These are phyloP conservation scores for Lepiota venenata DNA, from an alignment of 768 basidiomycete species.

Conservation along the genomic window DNA sequence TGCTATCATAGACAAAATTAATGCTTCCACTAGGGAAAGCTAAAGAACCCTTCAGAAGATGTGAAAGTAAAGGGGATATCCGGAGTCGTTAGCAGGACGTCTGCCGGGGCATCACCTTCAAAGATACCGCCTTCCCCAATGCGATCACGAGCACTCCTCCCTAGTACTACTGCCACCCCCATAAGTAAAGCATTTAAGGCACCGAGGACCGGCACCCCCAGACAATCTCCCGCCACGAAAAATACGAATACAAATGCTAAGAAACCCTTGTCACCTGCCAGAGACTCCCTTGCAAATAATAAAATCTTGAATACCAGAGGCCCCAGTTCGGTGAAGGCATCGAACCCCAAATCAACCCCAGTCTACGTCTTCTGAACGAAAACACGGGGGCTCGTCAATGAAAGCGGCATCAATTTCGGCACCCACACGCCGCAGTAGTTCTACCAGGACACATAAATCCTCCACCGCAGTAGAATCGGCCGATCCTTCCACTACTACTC, in stretches of 20 bases:
- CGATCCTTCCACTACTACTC: slow-evolving; percentile 4
- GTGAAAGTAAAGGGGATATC: background rate
- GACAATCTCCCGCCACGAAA: background rate
- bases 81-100: background rate
- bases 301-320: slow-evolving; percentile 10
- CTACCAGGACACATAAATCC: slow-evolving; percentile 21
- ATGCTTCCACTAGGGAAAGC: background rate
- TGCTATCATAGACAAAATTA: background rate
- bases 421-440: slow-evolving; percentile 17
- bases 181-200: background rate
- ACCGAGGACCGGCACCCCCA: slow-evolving; percentile 8
- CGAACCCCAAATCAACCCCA: slow-evolving; percentile 13
- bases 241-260: slow-evolving; percentile 14
- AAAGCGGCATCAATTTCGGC: slow-evolving; percentile 23
- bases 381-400: background rate
- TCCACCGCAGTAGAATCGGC: slow-evolving; percentile 10
- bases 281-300: slow-evolving; percentile 36
- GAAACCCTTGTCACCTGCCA: slow-evolving; percentile 35
- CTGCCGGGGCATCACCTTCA: background rate
- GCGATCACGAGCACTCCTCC: slow-evolving; percentile 14
- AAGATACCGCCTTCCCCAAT: slow-evolving; percentile 3
- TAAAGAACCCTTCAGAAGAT: background rate
- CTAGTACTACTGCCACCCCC: slow-evolving; percentile 12
- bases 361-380: background rate
- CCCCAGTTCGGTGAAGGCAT: slow-evolving; percentile 13